phyloP scores from a whole-genome alignment of 495 filamentous ascomycete species.

The Beverwykella pulmonaria region DNA sequence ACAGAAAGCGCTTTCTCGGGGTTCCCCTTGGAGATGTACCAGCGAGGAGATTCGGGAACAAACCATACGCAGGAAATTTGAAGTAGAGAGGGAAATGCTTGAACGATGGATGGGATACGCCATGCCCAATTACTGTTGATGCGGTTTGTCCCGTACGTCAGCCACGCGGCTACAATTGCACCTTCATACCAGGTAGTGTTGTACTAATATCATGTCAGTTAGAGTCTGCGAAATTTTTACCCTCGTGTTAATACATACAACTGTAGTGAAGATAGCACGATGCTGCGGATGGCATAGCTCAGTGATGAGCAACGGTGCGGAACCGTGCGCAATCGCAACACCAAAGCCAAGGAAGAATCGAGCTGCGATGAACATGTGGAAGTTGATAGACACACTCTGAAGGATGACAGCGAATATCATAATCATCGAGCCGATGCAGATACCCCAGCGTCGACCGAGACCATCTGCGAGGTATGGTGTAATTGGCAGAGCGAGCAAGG shows the following conservation, averaged over 20 bases:
- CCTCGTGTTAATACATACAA: conserved; percentile 39
- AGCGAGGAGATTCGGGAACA: conserved; percentile 60
- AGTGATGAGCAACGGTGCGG: conserved; percentile 65
- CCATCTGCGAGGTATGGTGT: conserved; percentile 66
- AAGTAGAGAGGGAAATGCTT: conserved; percentile 54
- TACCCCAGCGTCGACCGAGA: conserved; percentile 62
- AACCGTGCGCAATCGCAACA: conserved; percentile 61
- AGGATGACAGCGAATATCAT: conserved; percentile 65
- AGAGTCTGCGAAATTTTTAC: no score
- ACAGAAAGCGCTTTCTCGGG: conserved; percentile 63
- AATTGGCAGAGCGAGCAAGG: conserved; percentile 63
- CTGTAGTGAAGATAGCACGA: conserved; percentile 64
- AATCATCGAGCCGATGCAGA: conserved; percentile 63
- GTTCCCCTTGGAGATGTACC: conserved; percentile 62
- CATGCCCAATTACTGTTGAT: conserved; percentile 55
- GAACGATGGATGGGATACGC: conserved; percentile 57
- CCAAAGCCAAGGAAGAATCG: conserved; percentile 58
- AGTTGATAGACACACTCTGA: conserved; percentile 55
- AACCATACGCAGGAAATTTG: conserved; percentile 60
- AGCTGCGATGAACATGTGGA: conserved; percentile 47
- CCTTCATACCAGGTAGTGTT: conserved; percentile 67
- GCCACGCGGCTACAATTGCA: conserved; percentile 54
- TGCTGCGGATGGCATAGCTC: conserved; percentile 70
- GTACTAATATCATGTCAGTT: conserved; percentile 49
- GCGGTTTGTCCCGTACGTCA: conserved; percentile 55